Evolutionary conservation across 805 yeast species (phyloP), one percentile per base, ranked within the genome.

Genomic region (Millerago galiae): DNA sequence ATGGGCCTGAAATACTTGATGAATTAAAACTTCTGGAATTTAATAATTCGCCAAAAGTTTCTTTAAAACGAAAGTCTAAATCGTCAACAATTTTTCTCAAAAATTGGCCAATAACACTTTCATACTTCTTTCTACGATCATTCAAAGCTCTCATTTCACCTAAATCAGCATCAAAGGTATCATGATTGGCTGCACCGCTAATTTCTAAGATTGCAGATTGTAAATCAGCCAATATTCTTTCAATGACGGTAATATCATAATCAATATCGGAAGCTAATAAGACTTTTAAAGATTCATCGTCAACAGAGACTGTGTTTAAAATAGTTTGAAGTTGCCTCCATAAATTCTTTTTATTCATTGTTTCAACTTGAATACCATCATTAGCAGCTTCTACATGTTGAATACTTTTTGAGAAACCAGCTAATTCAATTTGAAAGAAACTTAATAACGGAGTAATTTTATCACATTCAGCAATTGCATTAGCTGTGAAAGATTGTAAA

Each of bases 321-420:
- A 89, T 70, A n/a, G 72, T 76, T 32, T 75, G 75, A 42, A 89
- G 70, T 46, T 86, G 89, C 37, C 73, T 76, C 70, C 80, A 82
- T 18, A 89, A 66, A n/a, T 72, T 59, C 53, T 85, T 86, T 60
- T 84, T 85, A 62, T 90, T 90, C 35, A 86, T 79, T 5, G 91
- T 77, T 51, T 81, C 81, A 7, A 90, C 82, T 61, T 90, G 96
- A 14, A 88, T 62, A 38, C 95, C 95, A 52, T 83, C 78, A 3
- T 90, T 80, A 56, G 82, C 84, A 29, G 70, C 68, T 55, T 88
- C 95, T 34, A 89, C 79, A 40, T 72, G 75, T 36, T 75, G 73
- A 39, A 90, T 77, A 46, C 84, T 91, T 3, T 77, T 77, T 12
- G 80, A 74, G 30, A 87, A 75, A 3, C 80, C 72, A 12, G 79